Base-by-base conservation (phyloP, 1,284 basidiomycete species). In the Cyathus pygmaeus region DNA sequence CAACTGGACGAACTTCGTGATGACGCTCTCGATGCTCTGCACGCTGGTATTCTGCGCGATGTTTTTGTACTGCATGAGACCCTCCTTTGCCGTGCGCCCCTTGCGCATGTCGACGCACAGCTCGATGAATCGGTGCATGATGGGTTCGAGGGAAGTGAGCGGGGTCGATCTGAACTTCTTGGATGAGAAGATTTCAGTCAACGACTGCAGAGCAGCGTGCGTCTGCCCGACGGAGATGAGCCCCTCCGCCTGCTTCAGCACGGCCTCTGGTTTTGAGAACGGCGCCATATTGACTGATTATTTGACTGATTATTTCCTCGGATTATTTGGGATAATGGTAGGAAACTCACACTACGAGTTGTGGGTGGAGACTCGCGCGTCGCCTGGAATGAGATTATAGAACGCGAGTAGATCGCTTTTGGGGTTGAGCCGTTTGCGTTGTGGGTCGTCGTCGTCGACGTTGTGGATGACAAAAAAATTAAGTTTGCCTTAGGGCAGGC, bases 51-150 rank as follows among this genome's bases (percentile, higher is more conserved):
- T 97, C 75, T 99, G 96, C 0, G 94, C 94, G 64, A 96, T 95
- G 76, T 97, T 97, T 84, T 96, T 97, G 87, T 92, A 98, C 76
- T 96, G 93, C 90, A 95, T 94, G 52, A 99, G 88, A 30, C 95
- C 97, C 73, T 98, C 95, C 77, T 98, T 97, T 23, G 95, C 97
- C 31, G 94, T 92, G 36, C 95, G 87, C 3, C 96, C 96, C 77
- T 97, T 96, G 68, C 96, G 91, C 84, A 98, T 91, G 62, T 95
- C 93, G 62, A 99, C 96, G 75, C 96, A 99, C 61, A 99, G 92
- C 76, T 98, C 95, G 82, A 99, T 88, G 76, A 94, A 94, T 54
- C 94, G 91, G 66, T 95, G 81, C 87, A 99, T 94, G 79, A 99
- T 98, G 63, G 98, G 98, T 79, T 99, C 97, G 58, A 99, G 89